These are phyloP conservation scores for Gyrodon lividus DNA, from an alignment of 768 basidiomycete genomes.

Conservation along the genomic window DNA sequence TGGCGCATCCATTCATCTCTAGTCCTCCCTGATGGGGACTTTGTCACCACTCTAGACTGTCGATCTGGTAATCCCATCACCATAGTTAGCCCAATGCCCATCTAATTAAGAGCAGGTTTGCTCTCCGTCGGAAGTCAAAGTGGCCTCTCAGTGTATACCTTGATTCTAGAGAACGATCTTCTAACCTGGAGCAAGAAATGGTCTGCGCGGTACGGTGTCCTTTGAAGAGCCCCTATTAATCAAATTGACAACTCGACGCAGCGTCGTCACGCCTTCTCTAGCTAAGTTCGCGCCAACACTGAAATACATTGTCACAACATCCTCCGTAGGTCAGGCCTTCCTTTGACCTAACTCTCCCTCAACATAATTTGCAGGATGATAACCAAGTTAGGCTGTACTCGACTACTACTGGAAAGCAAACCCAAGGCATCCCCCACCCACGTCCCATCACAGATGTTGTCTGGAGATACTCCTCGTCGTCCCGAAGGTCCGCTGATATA, in stretches of 20 bases:
- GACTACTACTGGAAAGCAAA: slow-evolving; percentile 68
- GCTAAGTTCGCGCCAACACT: slow-evolving; percentile 74
- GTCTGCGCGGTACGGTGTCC: slow-evolving; percentile 51
- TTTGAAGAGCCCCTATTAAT: slow-evolving; percentile 1
- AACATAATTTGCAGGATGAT: slow-evolving; percentile 44
- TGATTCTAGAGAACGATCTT: slow-evolving; percentile 78
- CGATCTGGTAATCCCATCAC: slow-evolving; percentile 56
- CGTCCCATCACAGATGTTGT: slow-evolving; percentile 65
- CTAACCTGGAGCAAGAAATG: slow-evolving; percentile 84
- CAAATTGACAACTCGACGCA: slow-evolving; percentile 25
- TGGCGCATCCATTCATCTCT: slow-evolving; percentile 87
- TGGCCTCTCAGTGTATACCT: slow-evolving; percentile 69
- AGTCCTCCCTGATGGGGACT: slow-evolving; percentile 52
- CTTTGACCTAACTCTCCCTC: slow-evolving; percentile 4
- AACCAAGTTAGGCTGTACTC: slow-evolving; percentile 63
- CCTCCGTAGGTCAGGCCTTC: slow-evolving; percentile 43
- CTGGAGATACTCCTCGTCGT: slow-evolving; percentile 71
- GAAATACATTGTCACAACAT: slow-evolving; percentile 67
- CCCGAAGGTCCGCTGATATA: slow-evolving; percentile 52
- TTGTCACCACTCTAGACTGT: slow-evolving; percentile 65
- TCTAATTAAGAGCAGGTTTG: slow-evolving; percentile 53
- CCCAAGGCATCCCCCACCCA: slow-evolving; percentile 70
- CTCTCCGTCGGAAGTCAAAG: slow-evolving; percentile 65
- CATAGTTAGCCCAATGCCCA: not conserved
- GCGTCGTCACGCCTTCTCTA: slow-evolving; percentile 49